Evolutionary conservation across 805 yeast genomes (phyloP).

Genomic region (Myxozyma melibiosi): DNA sequence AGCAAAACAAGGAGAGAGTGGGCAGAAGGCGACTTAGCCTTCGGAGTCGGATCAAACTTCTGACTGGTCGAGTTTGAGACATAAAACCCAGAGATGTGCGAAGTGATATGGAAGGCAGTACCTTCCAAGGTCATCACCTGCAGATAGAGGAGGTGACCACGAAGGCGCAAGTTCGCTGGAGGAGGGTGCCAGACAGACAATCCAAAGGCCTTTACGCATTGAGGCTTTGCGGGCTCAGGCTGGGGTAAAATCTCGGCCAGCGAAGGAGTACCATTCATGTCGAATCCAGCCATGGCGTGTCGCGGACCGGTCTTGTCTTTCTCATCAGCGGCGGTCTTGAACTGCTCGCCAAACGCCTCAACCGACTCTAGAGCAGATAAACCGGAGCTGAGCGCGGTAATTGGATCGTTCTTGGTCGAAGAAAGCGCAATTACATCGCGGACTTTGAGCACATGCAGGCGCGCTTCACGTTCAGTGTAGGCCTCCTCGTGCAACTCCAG

Average conservation of each 20-base stretch:
- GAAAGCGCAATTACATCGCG: conserved; percentile 61
- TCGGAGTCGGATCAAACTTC: conserved; percentile 67
- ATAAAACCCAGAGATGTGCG: conserved; percentile 76
- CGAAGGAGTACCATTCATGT: conserved; percentile 31
- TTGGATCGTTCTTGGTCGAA: conserved; percentile 44
- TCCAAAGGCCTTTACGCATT: conserved; percentile 57
- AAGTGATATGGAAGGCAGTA: conserved; percentile 75
- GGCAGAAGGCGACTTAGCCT: conserved; percentile 12
- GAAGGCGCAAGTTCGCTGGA: conserved; percentile 57
- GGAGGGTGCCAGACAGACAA: conserved; percentile 89
- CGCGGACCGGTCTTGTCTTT: neutral
- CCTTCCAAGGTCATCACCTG: conserved; percentile 77
- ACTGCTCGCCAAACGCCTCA: conserved; percentile 25
- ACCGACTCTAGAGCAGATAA: conserved; percentile 47
- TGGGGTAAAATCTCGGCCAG: conserved; percentile 12
- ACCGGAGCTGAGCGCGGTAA: conserved; percentile 50
- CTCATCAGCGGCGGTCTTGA: conserved; percentile 7
- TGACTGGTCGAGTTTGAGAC: conserved; percentile 68
- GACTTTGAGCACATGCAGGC: conserved; percentile 62
- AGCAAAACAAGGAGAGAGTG: conserved; percentile 65
- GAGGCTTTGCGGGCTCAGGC: conserved; percentile 17
- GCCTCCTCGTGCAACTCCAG: conserved; percentile 55
- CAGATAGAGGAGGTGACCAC: conserved; percentile 82
- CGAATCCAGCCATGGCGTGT: conserved; percentile 36
- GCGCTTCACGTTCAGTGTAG: conserved; percentile 62